These are phyloP conservation scores for Holtermannia corniformis DNA, from an alignment of 768 basidiomycete genomes.

Conservation along the genomic window DNA sequence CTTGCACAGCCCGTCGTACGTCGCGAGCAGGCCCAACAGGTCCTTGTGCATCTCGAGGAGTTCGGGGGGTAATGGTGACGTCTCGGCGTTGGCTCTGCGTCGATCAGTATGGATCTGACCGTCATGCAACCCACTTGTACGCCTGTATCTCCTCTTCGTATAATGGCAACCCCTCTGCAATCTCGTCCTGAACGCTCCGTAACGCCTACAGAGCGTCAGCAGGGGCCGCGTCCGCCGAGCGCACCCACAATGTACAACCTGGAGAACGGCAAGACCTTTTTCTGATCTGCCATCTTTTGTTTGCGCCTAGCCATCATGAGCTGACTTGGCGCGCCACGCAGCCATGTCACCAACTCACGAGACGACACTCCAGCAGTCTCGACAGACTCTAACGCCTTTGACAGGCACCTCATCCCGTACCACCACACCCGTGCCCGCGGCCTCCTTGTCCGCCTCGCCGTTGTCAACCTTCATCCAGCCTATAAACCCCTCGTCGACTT, in stretches of 20 bases:
- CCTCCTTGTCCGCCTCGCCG: constrained; percentile 46
- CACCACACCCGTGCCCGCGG: constrained; percentile 65
- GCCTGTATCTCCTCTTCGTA: constrained; percentile 76
- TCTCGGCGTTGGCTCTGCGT: constrained; percentile 52
- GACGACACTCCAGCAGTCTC: constrained; percentile 68
- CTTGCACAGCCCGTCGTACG: constrained; percentile 82
- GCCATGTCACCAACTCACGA: constrained; percentile 49
- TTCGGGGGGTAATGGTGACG: constrained; percentile 23
- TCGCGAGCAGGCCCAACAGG: constrained; percentile 71
- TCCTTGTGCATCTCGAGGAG: constrained; percentile 56
- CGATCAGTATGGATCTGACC: constrained; percentile 24
- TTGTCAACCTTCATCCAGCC: constrained; percentile 40
- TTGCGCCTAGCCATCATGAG: constrained; percentile 52
- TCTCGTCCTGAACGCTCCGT: constrained; percentile 68
- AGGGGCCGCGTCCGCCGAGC: not conserved
- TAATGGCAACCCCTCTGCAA: constrained; percentile 74
- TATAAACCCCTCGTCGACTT: constrained; percentile 51
- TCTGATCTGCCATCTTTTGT: constrained; percentile 62
- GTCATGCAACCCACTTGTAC: constrained; percentile 49
- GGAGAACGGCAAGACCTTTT: constrained; percentile 53
- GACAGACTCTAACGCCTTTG: constrained; percentile 79
- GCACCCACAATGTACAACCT: constrained; percentile 59
- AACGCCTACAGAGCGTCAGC: constrained; percentile 52
- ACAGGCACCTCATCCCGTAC: constrained; percentile 45
- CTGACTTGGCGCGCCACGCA: too few relatives aligned